phyloP scores from a whole-genome alignment of 495 filamentous ascomycete genomes.

The Thermothielavioides terrestris region DNA sequence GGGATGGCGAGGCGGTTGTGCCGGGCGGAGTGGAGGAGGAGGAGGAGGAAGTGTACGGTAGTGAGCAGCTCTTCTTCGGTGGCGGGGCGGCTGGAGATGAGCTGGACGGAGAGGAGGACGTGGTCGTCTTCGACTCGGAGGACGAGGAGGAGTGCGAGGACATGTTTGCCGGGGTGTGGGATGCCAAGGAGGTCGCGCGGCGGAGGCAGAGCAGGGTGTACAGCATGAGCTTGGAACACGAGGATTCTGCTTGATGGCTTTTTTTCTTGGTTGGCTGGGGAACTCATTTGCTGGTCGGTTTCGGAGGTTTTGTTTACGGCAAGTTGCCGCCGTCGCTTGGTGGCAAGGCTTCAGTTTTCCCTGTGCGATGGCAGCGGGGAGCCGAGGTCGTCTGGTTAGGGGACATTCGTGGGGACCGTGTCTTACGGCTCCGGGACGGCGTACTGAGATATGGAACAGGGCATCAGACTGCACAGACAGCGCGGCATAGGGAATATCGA shows the following conservation, averaged over 20 bases:
- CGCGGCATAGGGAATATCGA: slow-evolving; percentile 1
- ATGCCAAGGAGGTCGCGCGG: slow-evolving; percentile 53
- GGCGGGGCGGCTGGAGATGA: no score
- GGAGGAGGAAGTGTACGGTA: neutral
- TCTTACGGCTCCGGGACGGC: neutral
- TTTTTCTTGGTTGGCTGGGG: neutral
- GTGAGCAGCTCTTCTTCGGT: no score
- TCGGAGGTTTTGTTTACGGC: no score
- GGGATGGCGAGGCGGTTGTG: neutral
- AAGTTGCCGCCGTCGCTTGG: no score
- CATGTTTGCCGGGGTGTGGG: slow-evolving; percentile 83
- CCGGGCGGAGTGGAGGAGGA: neutral
- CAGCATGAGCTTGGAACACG: slow-evolving; percentile 6
- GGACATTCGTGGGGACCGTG: no score
- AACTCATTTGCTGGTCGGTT: no score
- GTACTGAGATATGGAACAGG: neutral
- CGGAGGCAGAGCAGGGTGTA: slow-evolving; percentile 51
- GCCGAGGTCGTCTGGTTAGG: no score
- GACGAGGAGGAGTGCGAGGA: slow-evolving; percentile 96
- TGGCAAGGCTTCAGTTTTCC: no score
- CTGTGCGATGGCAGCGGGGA: no score
- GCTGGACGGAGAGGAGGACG: slow-evolving; percentile 16
- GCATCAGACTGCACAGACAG: neutral
- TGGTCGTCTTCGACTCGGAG: slow-evolving; percentile 73
- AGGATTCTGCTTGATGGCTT: neutral